Evolutionary conservation across 2,329 filamentous ascomycete species (phyloP).

Genomic region (Xylaria sp.): DNA sequence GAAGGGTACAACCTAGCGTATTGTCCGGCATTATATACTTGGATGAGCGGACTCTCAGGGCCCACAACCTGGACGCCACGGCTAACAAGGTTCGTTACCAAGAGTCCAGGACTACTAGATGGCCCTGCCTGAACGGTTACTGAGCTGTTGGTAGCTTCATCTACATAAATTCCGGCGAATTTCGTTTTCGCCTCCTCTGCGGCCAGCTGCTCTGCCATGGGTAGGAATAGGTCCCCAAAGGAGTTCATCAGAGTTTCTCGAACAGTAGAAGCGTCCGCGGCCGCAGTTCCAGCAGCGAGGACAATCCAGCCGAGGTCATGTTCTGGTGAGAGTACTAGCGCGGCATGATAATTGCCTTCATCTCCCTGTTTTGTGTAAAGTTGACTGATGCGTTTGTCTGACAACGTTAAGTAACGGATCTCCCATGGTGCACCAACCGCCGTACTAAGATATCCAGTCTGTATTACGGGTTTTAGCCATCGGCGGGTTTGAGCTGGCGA

Average conservation of each 20-base stretch:
- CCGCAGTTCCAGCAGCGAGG: slow-evolving; percentile 29
- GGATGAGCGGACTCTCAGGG: slow-evolving; percentile 28
- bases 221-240: slow-evolving; percentile 33
- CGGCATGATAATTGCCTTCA: slow-evolving; percentile 34
- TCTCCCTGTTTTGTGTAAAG: slow-evolving; percentile 42
- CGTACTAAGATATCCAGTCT: slow-evolving; percentile 37
- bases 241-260: slow-evolving; percentile 32
- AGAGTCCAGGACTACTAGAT: slow-evolving; percentile 21
- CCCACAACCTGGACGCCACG: slow-evolving; percentile 34
- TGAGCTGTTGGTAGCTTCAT: slow-evolving; percentile 33
- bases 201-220: slow-evolving; percentile 34
- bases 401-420: slow-evolving; percentile 37
- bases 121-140: slow-evolving; percentile 18
- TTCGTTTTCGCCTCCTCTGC: slow-evolving; percentile 26
- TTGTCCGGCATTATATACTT: slow-evolving; percentile 30
- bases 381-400: slow-evolving; percentile 30
- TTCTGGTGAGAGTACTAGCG: slow-evolving; percentile 37
- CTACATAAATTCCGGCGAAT: slow-evolving; percentile 30
- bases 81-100: slow-evolving; percentile 22
- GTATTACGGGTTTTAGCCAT: slow-evolving; percentile 44
- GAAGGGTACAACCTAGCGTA: slow-evolving; percentile 36
- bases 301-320: slow-evolving; percentile 39
- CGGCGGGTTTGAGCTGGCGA: slow-evolving; percentile 41
- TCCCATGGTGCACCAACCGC: slow-evolving; percentile 48
- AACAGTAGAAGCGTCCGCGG: slow-evolving; percentile 6